These are phyloP conservation scores for Talaromyces piceae DNA, from an alignment of 2,329 filamentous ascomycete genomes.

Conservation along the genomic window DNA sequence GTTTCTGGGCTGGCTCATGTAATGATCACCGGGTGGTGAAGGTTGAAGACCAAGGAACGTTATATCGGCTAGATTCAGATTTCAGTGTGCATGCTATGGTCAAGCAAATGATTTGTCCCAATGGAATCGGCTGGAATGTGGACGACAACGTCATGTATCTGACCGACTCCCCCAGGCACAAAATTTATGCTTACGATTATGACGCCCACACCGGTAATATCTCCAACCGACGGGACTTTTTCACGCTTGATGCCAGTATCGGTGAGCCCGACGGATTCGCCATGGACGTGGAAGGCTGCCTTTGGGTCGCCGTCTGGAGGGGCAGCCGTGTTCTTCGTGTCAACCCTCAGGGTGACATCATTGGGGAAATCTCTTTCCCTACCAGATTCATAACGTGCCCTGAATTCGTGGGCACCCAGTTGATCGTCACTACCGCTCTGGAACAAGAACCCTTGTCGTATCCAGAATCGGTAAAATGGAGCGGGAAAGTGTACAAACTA, in stretches of 20 bases:
- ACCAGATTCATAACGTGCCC: conserved; percentile 76
- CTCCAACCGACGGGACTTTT: conserved; percentile 64
- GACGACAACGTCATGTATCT: conserved; percentile 71
- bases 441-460: conserved; percentile 58
- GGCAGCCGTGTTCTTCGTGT: conserved; percentile 69
- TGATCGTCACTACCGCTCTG: conserved; percentile 75
- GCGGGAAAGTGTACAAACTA: conserved; percentile 67
- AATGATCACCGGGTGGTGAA: conserved; percentile 65
- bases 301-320: conserved; percentile 86
- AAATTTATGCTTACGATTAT: conserved; percentile 71
- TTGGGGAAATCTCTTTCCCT: conserved; percentile 68
- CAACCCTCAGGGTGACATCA: conserved; percentile 58
- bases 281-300: conserved; percentile 73
- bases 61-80: conserved; percentile 64
- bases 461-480: conserved; percentile 54
- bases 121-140: conserved; percentile 73
- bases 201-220: conserved; percentile 55
- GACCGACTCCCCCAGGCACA: conserved; percentile 65
- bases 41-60: conserved; percentile 50
- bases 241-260: conserved; percentile 55
- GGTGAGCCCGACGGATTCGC: conserved; percentile 73
- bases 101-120: conserved; percentile 67
- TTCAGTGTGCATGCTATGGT: conserved; percentile 54
- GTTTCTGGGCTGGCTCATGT: conserved; percentile 83
- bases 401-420: conserved; percentile 63